Conservation (phyloP, 1,284 basidiomycete species). For the Dichomitus squalens region DNA sequence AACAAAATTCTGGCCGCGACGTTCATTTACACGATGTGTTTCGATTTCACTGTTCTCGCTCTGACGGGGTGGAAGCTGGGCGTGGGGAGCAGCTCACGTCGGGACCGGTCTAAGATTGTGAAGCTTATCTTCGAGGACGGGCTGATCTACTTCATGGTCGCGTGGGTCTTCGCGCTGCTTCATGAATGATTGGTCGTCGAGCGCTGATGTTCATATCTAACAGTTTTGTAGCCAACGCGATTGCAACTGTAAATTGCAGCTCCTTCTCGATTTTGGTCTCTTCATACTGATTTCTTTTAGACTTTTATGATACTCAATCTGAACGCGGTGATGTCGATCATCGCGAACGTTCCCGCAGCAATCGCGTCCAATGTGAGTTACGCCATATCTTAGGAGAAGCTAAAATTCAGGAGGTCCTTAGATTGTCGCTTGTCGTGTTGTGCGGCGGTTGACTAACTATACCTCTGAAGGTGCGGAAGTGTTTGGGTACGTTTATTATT, state of each 20-base stretch:
- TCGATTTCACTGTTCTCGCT: constrained; percentile 23
- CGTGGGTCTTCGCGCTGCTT: constrained; percentile 45
- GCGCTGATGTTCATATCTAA: constrained; percentile 1
- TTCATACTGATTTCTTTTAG: constrained; percentile 32
- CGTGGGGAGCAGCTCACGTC: constrained; percentile 35
- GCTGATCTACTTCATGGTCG: constrained; percentile 72
- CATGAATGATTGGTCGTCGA: not conserved
- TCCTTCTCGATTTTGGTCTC: not conserved
- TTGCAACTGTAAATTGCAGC: constrained; percentile 55
- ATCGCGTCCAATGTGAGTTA: constrained; percentile 61
- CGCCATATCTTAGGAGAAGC: not conserved
- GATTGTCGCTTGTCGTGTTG: constrained; percentile 74
- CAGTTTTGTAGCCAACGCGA: constrained; percentile 66
- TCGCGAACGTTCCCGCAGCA: constrained; percentile 73
- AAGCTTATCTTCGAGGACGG: constrained; percentile 70
- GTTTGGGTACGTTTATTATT: constrained; percentile 46
- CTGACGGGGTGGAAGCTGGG: constrained; percentile 52
- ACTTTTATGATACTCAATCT: constrained; percentile 72
- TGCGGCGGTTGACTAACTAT: constrained; percentile 66
- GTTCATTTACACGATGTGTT: constrained; percentile 39
- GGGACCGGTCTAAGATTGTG: constrained; percentile 55
- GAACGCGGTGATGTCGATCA: constrained; percentile 75
- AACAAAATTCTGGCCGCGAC: constrained; percentile 54
- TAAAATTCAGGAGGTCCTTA: constrained; percentile 27
- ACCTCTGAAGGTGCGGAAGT: constrained; percentile 49